Evolutionary conservation across 257 asterid species (phyloP), one percentile per base, ranked within the genome.

Genomic region (Solanum corneliomulleri): DNA sequence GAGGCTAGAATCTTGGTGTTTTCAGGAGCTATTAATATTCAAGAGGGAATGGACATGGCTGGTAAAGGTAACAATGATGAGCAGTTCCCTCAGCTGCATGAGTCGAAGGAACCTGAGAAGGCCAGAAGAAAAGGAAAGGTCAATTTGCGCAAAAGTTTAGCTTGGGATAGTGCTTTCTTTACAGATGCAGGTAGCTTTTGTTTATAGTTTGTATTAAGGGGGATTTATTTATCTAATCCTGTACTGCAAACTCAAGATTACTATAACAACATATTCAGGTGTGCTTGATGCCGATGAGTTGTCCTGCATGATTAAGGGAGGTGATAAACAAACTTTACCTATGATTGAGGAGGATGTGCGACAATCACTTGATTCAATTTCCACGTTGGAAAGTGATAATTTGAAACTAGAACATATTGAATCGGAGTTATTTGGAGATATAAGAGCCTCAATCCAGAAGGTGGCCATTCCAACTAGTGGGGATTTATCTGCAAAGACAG

Each of bases 161-260:
- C 98, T 42, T 97, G 99, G 99, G 98, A 97, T 88, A 94, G 92
- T 88, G 99, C 99, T 72, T 97, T 97, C 94, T 97, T 94, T 90
- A 97, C 96, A 7, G 92, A 90, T 91, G 98, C 98, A 91, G 99
- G 99, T 96, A 92, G 33, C 39, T 21, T 82, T 85, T 87, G 60
- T 66, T 23, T 49, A 66, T 82, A 9, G 49, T 21, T 62, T 52
- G n/a, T 52, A 42, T 35, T 77, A 35, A 27, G n/a, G 42, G 81
- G 62, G 41, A 35, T 83, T 33, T n/a, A 60, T 62, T 23, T 84
- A 77, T 33, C 69, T 49, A 23, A 21, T 27, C 56, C 20, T 35
- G 21, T 39, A 78, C 66, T 71, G 68, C 71, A 31, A 23, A 84
- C 31, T 86, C 86, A 75, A 86, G 10, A 29, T 76, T 74, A 21